phyloP scores from a whole-genome alignment of 768 basidiomycete genomes.

The Pholiota molesta region DNA sequence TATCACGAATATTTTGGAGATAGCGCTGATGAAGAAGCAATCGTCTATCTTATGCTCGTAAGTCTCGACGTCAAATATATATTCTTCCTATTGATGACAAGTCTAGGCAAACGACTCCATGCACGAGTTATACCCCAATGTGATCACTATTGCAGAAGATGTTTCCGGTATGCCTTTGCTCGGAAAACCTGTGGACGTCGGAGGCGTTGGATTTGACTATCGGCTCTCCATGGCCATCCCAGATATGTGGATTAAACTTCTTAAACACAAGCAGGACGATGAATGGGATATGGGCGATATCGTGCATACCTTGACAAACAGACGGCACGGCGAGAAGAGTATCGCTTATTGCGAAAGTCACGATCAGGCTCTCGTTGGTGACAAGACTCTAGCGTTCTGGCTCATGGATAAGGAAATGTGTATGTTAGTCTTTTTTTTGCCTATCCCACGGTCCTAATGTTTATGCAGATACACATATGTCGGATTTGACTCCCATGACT shows the following conservation, averaged over 20 bases:
- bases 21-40: slow-evolving; percentile 81
- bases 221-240: slow-evolving; percentile 98
- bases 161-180: slow-evolving; percentile 99
- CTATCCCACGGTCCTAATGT: not conserved
- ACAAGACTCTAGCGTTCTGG: slow-evolving; percentile 99
- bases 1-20: slow-evolving; percentile 98
- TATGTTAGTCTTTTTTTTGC: slow-evolving; percentile 39
- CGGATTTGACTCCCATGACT: slow-evolving; percentile 80
- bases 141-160: slow-evolving; percentile 96
- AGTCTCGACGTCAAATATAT: slow-evolving; percentile 27
- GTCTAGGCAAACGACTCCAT: slow-evolving; percentile 88
- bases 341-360: slow-evolving; percentile 95
- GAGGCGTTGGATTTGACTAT: slow-evolving; percentile 98
- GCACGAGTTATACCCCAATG: slow-evolving; percentile 76
- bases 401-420: slow-evolving; percentile 99
- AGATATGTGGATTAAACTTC: slow-evolving; percentile 99
- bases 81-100: slow-evolving; percentile 11
- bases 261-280: slow-evolving; percentile 88
- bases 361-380: slow-evolving; percentile 97
- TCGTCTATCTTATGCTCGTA: slow-evolving; percentile 97
- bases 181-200: slow-evolving; percentile 73
- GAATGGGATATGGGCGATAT: slow-evolving; percentile 90
- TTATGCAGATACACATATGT: slow-evolving; percentile 87
- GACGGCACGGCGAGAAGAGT: slow-evolving; percentile 87
- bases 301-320: slow-evolving; percentile 86